Evolutionary conservation across 805 yeast species (phyloP), one percentile per base, ranked within the genome.

Genomic region (Blastobotrys attinorum): DNA sequence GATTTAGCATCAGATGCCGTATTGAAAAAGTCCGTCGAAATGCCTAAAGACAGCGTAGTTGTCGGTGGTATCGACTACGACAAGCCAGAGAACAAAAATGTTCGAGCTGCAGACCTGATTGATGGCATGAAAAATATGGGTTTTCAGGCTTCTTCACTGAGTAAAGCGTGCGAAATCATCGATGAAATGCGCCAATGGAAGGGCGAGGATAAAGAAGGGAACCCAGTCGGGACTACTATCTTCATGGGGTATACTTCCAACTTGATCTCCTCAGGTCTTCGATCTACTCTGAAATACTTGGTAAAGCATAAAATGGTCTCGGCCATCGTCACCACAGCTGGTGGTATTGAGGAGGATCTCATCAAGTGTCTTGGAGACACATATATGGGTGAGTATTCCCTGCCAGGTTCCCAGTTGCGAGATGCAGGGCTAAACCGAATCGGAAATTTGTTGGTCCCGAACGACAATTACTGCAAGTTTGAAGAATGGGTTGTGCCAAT

Each of bases 401-500:
- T 90, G 53, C 77, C 80, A 13, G 99, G 99, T 47, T 71, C 79
- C 45, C 71, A 73, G 39, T 74, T 92, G 50, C 79, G 99, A 64
- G 96, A 87, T 40, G 81, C 88, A 63, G 99, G 99, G 50, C 80
- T 92, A 83, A 92, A 92, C 71, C 81, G 99, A 67, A 92, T 94
- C 57, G 99, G 99, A 50, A 94, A 92, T 64, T 72, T 92, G 63
- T 73, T 92, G 54, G 97, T 92, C 42, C 99, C 99, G 45, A 92
- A 92, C 62, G 98, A 92, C 63, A 92, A 92, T 69, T 92, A 92
- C 70, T 90, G 97, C 70, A 80, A 79, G 60, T 92, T 92, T 60
- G 99, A 92, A 67, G 98, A 94, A 64, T 92, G 98, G 98, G 85
- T 94, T 53, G 94, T 92, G 27, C 99, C 99, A 29, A 75, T 92